Base-by-base conservation (phyloP, 2,329 filamentous ascomycete genomes). In the Fusarium palustre region DNA sequence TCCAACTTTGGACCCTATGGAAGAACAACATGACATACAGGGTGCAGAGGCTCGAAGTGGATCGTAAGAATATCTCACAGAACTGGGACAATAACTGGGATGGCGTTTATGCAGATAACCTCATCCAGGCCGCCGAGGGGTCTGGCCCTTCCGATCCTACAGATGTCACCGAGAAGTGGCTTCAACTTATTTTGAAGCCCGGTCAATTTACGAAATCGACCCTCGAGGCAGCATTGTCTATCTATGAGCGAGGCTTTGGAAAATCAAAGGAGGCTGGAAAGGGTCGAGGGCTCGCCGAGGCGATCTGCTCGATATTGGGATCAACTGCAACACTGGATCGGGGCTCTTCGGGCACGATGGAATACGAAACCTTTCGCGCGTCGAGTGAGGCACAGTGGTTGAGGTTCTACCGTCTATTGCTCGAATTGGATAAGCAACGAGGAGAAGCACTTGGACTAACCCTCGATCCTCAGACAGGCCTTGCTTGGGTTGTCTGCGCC, bases 311-410 rank as follows among this genome's bases (percentile, higher is more conserved):
- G 7, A 88, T 91, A 1, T 85, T 97, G 36, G 88, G 90, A 18
- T 87, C 89, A 9, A 91, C 91, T 13, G 89, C 92, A 16, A 85
- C 87, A 1, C 81, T 94, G 36, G 86, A 87, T 45, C 88, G 88
- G 55, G 84, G 82, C 31, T 81, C 88, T 12, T 85, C 88, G 16
- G 89, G 89, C 16, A 86, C 86, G 30, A 88, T 92, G 79, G 91
- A 97, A 74, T 93, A 92, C 71, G 88, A 91, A 25, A 86, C 90
- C 59, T 96, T 94, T 76, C 87, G 91, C 59, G 82, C 85, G 34
- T 90, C 92, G 33, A 90, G 91, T 55, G 91, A 96, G 75, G 86
- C 87, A 13, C 94, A 97, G 77, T 99, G 96, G 96, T 89, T 92
- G 67, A 88, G 92, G 52, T 97, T 97, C 79, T 97, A 94, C 81